A percentile compares a stretch with the other conserved stretches of the same genome.
Evolutionary conservation across 2,329 filamentous ascomycete species (phyloP).

Genomic region (Fusarium humuli): DNA sequence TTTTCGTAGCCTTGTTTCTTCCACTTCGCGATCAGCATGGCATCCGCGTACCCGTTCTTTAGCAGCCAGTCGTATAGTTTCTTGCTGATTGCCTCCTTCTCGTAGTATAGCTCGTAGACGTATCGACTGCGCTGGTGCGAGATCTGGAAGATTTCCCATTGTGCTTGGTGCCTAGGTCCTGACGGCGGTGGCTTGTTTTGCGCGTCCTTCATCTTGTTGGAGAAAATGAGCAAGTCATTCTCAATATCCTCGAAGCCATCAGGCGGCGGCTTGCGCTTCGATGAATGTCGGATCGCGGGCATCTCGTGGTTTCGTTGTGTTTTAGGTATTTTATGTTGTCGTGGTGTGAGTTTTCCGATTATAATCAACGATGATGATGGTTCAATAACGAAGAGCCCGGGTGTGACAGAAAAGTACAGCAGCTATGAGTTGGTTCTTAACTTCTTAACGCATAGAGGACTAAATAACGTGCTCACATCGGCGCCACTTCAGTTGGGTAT

Average conservation of each 20-base stretch:
- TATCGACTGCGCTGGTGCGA: slow-evolving; percentile 92
- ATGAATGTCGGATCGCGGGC: slow-evolving; percentile 81
- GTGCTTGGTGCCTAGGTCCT: slow-evolving; percentile 85
- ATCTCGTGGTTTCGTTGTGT: slow-evolving; percentile 58
- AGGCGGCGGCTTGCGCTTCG: slow-evolving; percentile 83
- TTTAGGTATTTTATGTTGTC: not conserved
- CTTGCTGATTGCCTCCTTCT: slow-evolving; percentile 95
- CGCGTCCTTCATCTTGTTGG: slow-evolving; percentile 94
- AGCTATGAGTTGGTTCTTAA: not conserved
- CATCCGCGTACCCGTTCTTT: slow-evolving; percentile 96
- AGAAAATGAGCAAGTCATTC: slow-evolving; percentile 85
- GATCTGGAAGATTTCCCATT: slow-evolving; percentile 99
- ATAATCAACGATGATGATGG: not conserved
- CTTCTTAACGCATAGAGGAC: not conserved
- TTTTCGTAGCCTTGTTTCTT: slow-evolving; percentile 99
- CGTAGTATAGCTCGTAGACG: slow-evolving; percentile 97
- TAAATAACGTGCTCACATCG: not conserved
- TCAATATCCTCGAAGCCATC: slow-evolving; percentile 91
- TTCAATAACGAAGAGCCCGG: not conserved
- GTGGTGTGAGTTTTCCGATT: not conserved
- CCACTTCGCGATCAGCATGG: slow-evolving; percentile 98
- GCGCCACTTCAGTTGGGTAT: not conserved
- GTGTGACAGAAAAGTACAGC: not conserved
- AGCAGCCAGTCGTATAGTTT: slow-evolving; percentile 94
- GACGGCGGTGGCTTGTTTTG: slow-evolving; percentile 88